Evolutionary conservation across 805 yeast species (phyloP), one percentile per base, ranked within the genome.

Genomic region (Komagataella pastoris): DNA sequence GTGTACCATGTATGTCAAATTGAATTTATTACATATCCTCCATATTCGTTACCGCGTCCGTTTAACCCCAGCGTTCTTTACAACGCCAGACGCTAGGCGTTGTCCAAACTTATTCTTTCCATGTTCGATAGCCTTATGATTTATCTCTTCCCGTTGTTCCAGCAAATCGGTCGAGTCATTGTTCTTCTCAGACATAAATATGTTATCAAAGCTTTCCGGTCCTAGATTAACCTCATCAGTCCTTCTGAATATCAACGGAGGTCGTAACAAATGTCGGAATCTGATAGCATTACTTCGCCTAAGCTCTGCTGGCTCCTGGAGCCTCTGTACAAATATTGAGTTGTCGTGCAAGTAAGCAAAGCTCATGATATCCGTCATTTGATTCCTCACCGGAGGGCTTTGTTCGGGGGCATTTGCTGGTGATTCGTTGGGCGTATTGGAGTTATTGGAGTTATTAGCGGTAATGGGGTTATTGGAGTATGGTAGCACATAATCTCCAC

Each of bases 241-340:
- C 40, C 40, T 30, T 14, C 40, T 30, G 14, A 30, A 30, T 30
- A 30, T 30, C 14, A 30, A 14, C 1, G 40, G 40, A 30, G 40
- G 40, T 30, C 40, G 40, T 8, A 30, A 30, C 40, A 30, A 30
- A 14, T 30, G 40, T 30, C 40, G 40, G 40, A 30, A 30, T 14
- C 40, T 30, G 14, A 30, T 30, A 30, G 40, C 40, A 30, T 30
- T 30, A 30, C 40, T 30, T 12, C 40, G 40, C 40, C 40, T 30
- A 10, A 30, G 40, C n/a, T 30, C 40, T 10, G 14, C 40, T 30
- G 40, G 40, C 40, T 30, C 40, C 40, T 30, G 40, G 40, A 30
- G 40, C 40, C 40, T 30, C 8, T 30, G 40, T 10, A 30, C 40
- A 2, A 49, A 59, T 3, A 58, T 64, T 3, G 88, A 80, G 56